These are phyloP conservation scores for Suhomyces sp. DNA, from an alignment of 805 yeast species.

Conservation along the genomic window DNA sequence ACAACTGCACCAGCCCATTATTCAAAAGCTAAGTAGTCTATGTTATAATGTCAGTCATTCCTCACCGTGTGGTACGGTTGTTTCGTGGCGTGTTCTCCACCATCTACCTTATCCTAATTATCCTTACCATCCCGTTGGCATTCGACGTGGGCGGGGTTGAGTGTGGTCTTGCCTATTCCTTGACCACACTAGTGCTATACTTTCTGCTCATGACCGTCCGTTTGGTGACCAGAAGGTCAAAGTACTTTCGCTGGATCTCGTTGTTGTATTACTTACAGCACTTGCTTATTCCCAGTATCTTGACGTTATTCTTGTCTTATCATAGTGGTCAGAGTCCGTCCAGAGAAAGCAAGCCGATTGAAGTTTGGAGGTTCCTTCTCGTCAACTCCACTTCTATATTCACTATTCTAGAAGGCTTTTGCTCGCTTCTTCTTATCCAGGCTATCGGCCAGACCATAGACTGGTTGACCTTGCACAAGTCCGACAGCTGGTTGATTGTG, in stretches of 20 bases:
- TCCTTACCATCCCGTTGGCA: conserved; percentile 85
- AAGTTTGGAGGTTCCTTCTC: conserved; percentile 69
- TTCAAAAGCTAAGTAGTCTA: no score
- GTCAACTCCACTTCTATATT: conserved; percentile 85
- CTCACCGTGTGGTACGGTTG: conserved; percentile 8
- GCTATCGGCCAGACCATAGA: conserved; percentile 80
- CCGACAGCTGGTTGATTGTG: conserved; percentile 78
- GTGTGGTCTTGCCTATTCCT: conserved; percentile 85
- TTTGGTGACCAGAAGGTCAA: conserved; percentile 44
- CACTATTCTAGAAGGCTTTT: conserved; percentile 88
- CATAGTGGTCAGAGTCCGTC: conserved; percentile 26
- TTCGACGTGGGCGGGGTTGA: conserved; percentile 90
- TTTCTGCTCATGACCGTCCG: conserved; percentile 71
- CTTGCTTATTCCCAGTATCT: conserved; percentile 72
- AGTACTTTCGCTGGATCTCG: conserved; percentile 44
- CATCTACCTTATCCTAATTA: conserved; percentile 62
- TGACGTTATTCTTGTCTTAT: conserved; percentile 63
- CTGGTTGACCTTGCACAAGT: conserved; percentile 58
- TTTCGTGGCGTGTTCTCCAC: conserved; percentile 46
- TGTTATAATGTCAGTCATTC: conserved; percentile 3
- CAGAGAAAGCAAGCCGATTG: conserved; percentile 30
- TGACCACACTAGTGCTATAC: conserved; percentile 57
- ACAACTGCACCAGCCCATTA: no score
- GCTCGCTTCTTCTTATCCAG: conserved; percentile 87
- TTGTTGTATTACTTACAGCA: conserved; percentile 77